Evolutionary conservation across 192 early-diverging fungal genomes (phyloP), one percentile per base, ranked within the genome.

Genomic region (Coemansia sp.): DNA sequence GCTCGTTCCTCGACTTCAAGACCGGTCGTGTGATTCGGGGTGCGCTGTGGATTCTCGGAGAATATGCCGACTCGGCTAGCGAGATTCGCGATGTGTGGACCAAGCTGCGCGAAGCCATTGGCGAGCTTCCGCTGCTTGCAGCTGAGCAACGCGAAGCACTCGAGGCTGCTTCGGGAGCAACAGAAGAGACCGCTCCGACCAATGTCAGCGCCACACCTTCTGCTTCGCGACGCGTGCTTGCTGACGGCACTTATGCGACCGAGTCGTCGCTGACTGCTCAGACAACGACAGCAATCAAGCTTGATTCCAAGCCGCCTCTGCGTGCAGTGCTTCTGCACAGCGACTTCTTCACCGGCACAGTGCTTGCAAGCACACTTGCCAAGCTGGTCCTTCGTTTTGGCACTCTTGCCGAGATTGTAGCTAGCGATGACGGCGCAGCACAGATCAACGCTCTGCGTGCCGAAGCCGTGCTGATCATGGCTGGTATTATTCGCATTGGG

Each of bases 391-490:
- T 98, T 64, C 91, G 95, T 36, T 93, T 90, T 73, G 38, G 60
- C 39, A 17, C 60, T 4, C 39, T 62, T n/a, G 33, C 60, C 60
- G 64, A 68, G 4, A 66, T 80, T 28, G 34, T 77, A 0, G 20
- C 51, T 8, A 45, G 51, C 37, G 76, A 68, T 28, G 41, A 51
- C 6, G 45, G 35, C 20, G 57, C 38, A 20, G 38, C 41, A 57
- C 77, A 89, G 57, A 76, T 87, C 38, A 98, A 99, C 78, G 85
- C 91, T 33, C 88, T 93, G 54, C 89, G 90, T n/a, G 92, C 96
- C n/a, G 96, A 98, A 76, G 94, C 94, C 7, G 96, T 98, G 94
- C 85, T 98, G 72, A 98, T 99, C 64, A 94, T 99, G 94, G 94
- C 96, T 3, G 91, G 92, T 67, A 91, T 99, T 39, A 90, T 98